phyloP scores from a whole-genome alignment of 768 basidiomycete species.

The Suillus sp. region DNA sequence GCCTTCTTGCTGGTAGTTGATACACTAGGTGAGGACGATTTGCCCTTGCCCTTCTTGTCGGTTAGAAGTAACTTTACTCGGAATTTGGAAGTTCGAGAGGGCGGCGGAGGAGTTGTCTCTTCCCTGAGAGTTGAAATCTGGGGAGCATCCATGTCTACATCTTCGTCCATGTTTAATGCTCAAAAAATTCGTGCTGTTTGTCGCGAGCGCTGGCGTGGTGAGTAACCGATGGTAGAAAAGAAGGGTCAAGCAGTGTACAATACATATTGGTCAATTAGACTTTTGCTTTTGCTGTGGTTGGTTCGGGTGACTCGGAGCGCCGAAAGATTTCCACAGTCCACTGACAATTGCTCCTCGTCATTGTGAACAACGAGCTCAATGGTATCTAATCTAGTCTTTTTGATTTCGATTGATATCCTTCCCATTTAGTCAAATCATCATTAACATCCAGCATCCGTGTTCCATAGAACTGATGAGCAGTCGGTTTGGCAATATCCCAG shows the following conservation, averaged over 20 bases:
- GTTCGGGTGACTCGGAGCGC: not conserved
- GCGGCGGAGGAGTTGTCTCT: slow-evolving; percentile 73
- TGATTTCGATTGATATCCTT: slow-evolving; percentile 60
- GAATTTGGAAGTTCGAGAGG: slow-evolving; percentile 42
- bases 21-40: slow-evolving; percentile 35
- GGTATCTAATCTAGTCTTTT: slow-evolving; percentile 28
- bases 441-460: slow-evolving; percentile 59
- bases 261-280: not conserved
- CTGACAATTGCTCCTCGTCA: not conserved
- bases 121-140: slow-evolving; percentile 79
- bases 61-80: slow-evolving; percentile 54
- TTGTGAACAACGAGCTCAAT: not conserved
- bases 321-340: not conserved
- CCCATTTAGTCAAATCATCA: slow-evolving; percentile 64
- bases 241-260: not conserved
- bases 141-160: slow-evolving; percentile 76
- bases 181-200: not conserved
- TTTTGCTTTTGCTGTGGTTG: slow-evolving; percentile 2
- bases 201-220: not conserved
- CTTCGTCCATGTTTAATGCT: slow-evolving; percentile 38
- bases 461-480: slow-evolving; percentile 63
- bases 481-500: slow-evolving; percentile 61
- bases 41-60: slow-evolving; percentile 42
- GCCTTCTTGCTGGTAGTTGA: slow-evolving; percentile 24
- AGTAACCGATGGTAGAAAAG: not conserved